These are phyloP conservation scores for Thelonectria rubi DNA, from an alignment of 2,329 filamentous ascomycete species.

Conservation along the genomic window DNA sequence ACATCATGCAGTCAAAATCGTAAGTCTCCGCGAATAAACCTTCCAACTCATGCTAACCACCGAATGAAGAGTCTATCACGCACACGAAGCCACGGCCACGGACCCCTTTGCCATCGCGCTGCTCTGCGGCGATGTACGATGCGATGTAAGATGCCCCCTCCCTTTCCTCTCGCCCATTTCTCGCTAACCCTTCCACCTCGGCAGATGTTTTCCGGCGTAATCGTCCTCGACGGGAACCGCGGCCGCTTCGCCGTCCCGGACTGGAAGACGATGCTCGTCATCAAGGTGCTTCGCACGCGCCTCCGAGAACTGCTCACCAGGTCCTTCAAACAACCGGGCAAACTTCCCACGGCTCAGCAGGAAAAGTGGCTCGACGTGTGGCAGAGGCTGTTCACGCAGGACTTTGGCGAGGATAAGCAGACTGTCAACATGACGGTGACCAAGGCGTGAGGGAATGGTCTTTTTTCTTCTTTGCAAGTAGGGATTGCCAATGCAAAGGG, in stretches of 20 bases:
- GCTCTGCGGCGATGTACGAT: conserved; percentile 87
- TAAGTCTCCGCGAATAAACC: conserved; percentile 50
- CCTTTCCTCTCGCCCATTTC: neutral
- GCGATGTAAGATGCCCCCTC: conserved; percentile 67
- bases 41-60: conserved; percentile 20
- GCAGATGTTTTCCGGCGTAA: conserved; percentile 85
- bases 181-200: neutral
- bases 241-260: conserved; percentile 83
- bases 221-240: conserved; percentile 87
- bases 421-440: conserved; percentile 34
- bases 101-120: conserved; percentile 86
- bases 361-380: conserved; percentile 79
- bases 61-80: conserved; percentile 77
- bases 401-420: conserved; percentile 50
- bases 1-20: conserved; percentile 94
- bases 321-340: conserved; percentile 74
- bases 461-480: neutral
- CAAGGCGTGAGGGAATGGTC: conserved; percentile 41
- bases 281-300: conserved; percentile 80
- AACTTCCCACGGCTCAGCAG: conserved; percentile 70
- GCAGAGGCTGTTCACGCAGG: conserved; percentile 73
- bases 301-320: conserved; percentile 79
- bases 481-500: neutral
- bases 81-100: conserved; percentile 84
- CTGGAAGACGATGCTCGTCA: conserved; percentile 90